Percentiles rank a stretch among this genome's conserved stretches.
These are phyloP conservation scores for Crepidotus variabilis DNA, from an alignment of 768 basidiomycete species.

Conservation along the genomic window DNA sequence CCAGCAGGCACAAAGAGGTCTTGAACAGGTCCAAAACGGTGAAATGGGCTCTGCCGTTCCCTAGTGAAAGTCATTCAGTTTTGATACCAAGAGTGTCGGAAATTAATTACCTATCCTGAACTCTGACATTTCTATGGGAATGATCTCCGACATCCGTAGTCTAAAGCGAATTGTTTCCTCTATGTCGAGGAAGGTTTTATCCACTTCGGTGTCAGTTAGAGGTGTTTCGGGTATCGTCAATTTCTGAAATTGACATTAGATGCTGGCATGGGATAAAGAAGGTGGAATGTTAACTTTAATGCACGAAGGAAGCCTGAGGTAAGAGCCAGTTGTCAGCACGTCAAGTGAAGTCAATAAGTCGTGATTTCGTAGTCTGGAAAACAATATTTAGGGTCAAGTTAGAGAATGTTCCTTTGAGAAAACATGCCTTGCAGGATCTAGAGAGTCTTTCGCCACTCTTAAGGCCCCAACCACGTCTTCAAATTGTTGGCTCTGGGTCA, in stretches of 20 bases:
- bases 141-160: slow-evolving; percentile 70
- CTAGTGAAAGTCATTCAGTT: slow-evolving; percentile 31
- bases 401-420: neutral
- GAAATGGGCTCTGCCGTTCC: slow-evolving; percentile 78
- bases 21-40: slow-evolving; percentile 70
- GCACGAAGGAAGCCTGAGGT: slow-evolving; percentile 72
- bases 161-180: slow-evolving; percentile 79
- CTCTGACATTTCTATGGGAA: slow-evolving; percentile 78
- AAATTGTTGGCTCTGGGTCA: slow-evolving; percentile 83
- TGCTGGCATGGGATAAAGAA: neutral
- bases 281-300: slow-evolving; percentile 57
- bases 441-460: slow-evolving; percentile 58
- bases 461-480: slow-evolving; percentile 63
- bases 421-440: slow-evolving; percentile 75
- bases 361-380: slow-evolving; percentile 81
- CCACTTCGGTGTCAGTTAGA: slow-evolving; percentile 63
- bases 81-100: neutral
- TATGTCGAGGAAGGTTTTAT: slow-evolving; percentile 63
- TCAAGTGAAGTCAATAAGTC: slow-evolving; percentile 90
- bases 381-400: neutral
- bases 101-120: slow-evolving; percentile 56
- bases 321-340: slow-evolving; percentile 84
- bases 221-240: slow-evolving; percentile 60
- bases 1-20: slow-evolving; percentile 69
- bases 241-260: slow-evolving; percentile 46